Percentiles rank a stretch among this genome's conserved stretches.
phyloP scores from a whole-genome alignment of 192 early-diverging fungal species.

The Coemansia sp. region DNA sequence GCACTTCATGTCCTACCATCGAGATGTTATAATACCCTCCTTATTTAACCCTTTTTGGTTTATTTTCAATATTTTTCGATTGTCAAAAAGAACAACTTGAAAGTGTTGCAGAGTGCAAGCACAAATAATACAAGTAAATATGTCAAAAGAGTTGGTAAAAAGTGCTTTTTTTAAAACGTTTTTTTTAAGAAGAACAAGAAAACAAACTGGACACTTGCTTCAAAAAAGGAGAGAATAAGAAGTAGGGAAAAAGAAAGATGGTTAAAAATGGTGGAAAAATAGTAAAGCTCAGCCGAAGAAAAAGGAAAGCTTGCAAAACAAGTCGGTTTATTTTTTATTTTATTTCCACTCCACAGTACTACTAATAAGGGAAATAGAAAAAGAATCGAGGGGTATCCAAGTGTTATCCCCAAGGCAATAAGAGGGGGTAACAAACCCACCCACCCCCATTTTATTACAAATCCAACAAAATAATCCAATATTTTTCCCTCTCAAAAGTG shows the following conservation, averaged over 20 bases:
- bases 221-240: background rate
- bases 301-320: background rate
- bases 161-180: background rate
- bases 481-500: background rate
- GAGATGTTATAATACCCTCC: constrained; percentile 1
- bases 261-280: background rate
- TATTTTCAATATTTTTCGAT: background rate
- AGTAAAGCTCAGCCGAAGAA: background rate
- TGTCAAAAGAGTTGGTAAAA: background rate
- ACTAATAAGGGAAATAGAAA: background rate
- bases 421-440: background rate
- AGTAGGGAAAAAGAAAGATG: background rate
- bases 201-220: background rate
- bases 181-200: background rate
- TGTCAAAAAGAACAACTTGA: background rate
- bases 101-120: background rate
- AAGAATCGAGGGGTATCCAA: background rate
- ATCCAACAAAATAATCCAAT: too few species aligned
- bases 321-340: background rate
- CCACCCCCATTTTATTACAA: background rate
- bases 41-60: background rate
- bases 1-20: constrained; percentile 27
- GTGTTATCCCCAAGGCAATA: background rate
- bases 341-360: background rate
- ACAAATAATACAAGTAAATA: background rate